Base-by-base conservation (phyloP, 225 moss, liverwort and hornwort genomes). In the Pseudisothecium myosuroides region DNA sequence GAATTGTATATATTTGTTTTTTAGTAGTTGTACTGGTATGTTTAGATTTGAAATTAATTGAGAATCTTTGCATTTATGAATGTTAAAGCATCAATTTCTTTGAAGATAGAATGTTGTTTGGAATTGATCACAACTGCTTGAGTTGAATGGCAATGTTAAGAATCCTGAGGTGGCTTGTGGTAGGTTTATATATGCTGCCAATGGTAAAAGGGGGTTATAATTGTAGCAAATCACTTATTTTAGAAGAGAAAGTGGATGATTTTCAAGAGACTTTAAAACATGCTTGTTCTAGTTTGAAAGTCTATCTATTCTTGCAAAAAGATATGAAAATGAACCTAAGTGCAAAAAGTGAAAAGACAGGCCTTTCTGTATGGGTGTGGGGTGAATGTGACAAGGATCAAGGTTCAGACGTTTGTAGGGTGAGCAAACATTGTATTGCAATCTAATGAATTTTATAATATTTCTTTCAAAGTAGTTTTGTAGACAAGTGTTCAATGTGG, bases 151-250 rank as follows among this genome's bases (percentile, higher is more conserved):
- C 85, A 47, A 16, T 76, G 52, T 63, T 52, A 81, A 37, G 85
- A 61, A 28, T 89, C 5, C 2, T 89, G 0, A 52, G 16, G 31
- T 92, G 90, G 80, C 68, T 87, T 49, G 20, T 85, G 5, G 20
- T 90, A 52, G 81, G 83, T 31, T 63, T 87, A 26, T 82, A 19
- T 49, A 43, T 92, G 71, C 0, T 92, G 27, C 82, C 76, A 0
- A 59, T 31, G 11, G 91, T 84, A 7, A 85, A 12, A 87, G 87
- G 89, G 4, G 87, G 81, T 10, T 91, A 92, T n/a, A 91, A 91
- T 63, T 92, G 92, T 72, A 92, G 92, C n/a, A 91, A 85, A 21
- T 69, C 87, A 22, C 77, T 49, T 31, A 50, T 92, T 82, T 39
- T 34, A 6, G 87, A 89, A 18, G 64, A 81, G 4, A 20, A 28